Conservation (phyloP, 1,284 basidiomycete species). For the Schizophyllum commune region DNA sequence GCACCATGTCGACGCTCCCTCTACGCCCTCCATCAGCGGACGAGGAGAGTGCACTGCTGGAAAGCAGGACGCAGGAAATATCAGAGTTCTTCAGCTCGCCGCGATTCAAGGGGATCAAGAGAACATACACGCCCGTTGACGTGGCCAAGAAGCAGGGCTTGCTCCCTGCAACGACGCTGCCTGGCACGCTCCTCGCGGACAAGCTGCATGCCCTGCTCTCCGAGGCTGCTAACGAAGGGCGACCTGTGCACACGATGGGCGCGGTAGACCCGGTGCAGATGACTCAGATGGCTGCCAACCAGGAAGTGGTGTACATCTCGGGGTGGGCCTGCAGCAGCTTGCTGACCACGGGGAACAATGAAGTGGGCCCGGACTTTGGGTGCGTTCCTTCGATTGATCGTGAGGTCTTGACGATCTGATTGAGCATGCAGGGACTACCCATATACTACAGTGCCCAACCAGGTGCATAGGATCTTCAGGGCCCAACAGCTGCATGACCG, state of each 20-base stretch:
- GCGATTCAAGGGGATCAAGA: slow-evolving; percentile 66
- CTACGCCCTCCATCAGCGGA: slow-evolving; percentile 56
- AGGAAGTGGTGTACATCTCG: slow-evolving; percentile 93
- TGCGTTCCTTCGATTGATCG: slow-evolving; percentile 26
- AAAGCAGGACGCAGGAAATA: slow-evolving; percentile 56
- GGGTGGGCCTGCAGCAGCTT: slow-evolving; percentile 90
- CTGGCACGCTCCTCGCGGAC: slow-evolving; percentile 71
- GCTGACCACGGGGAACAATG: slow-evolving; percentile 86
- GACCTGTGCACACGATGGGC: slow-evolving; percentile 81
- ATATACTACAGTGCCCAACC: slow-evolving; percentile 91
- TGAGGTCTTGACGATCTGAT: slow-evolving; percentile 5
- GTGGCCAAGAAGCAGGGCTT: slow-evolving; percentile 87
- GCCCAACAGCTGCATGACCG: slow-evolving; percentile 83
- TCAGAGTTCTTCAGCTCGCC: slow-evolving; percentile 69
- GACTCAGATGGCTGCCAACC: slow-evolving; percentile 95
- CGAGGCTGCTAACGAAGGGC: slow-evolving; percentile 54
- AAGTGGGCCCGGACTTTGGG: slow-evolving; percentile 98
- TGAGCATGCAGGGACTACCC: slow-evolving; percentile 67
- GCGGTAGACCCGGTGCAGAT: slow-evolving; percentile 90
- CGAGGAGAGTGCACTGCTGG: slow-evolving; percentile 62
- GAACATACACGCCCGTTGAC: slow-evolving; percentile 72
- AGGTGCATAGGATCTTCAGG: slow-evolving; percentile 80
- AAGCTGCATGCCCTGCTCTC: slow-evolving; percentile 71
- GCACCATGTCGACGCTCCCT: slow-evolving; percentile 35
- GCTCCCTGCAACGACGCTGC: slow-evolving; percentile 73